Conservation (phyloP, 345 rosid species). For the Populus deltoides region DNA sequence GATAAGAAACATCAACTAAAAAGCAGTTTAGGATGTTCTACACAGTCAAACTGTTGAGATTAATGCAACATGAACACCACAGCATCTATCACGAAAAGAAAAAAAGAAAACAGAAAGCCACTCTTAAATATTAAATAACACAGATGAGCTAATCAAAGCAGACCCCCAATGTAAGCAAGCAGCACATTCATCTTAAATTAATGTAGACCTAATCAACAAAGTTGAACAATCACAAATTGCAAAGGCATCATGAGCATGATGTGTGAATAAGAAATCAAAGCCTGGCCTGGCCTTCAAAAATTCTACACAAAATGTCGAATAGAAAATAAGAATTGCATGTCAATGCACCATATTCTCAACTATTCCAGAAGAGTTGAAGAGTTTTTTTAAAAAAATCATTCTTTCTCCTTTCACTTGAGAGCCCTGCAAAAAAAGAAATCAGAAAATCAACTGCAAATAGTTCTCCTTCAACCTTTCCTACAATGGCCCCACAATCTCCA, state of each 20-base stretch:
- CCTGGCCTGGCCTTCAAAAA: not conserved
- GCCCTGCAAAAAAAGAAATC: not conserved
- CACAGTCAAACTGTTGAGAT: not conserved
- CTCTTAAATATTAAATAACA: too few species aligned
- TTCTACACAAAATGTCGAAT: not conserved
- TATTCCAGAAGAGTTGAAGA: not conserved
- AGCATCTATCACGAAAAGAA: too few species aligned
- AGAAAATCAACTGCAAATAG: not conserved
- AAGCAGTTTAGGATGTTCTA: not conserved
- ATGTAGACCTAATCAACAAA: not conserved
- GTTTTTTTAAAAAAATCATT: not conserved
- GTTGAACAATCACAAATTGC: not conserved
- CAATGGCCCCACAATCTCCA: not conserved
- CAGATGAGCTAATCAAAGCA: not conserved
- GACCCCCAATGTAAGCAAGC: slow-evolving; percentile 1
- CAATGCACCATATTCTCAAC: not conserved
- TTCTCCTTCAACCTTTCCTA: not conserved
- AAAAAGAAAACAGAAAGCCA: not conserved
- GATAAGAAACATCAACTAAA: not conserved
- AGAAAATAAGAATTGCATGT: not conserved
- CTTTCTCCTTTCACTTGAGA: not conserved
- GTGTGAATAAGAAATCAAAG: not conserved
- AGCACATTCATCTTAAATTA: not conserved
- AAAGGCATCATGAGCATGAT: not conserved
- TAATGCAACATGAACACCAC: not conserved